Base-by-base conservation (phyloP, 2,329 filamentous ascomycete genomes). In the Alternaria rosae region DNA sequence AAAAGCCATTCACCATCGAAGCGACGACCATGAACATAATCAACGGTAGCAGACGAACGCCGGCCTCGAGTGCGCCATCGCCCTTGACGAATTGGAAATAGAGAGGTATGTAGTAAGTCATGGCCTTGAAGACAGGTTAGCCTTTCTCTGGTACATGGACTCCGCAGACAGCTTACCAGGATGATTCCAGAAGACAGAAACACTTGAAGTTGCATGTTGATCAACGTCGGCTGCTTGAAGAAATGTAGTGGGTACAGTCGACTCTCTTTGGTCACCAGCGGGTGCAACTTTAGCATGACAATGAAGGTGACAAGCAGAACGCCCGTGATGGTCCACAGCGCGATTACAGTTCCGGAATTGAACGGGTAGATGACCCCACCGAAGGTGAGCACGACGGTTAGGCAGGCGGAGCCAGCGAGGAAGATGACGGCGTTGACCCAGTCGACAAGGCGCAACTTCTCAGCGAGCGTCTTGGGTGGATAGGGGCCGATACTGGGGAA, bases 241-340 rank as follows among this genome's bases (percentile, higher is more conserved):
- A 87, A 81, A 8, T 86, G 78, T 0, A 80, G 68, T 0, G 86
- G 87, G 57, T 87, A 85, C 3, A 87, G 70, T 1, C 86, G 80
- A 4, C 78, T 66, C 6, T 78, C 73, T 0, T 68, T 65, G 0
- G 78, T 83, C 0, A 85, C 87, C 28, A 84, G 72, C 13, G 86
- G 64, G 21, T 70, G 61, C 55, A 75, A 81, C 20, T 52, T 38
- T 66, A 88, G 85, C 54, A 85, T 82, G 0, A 84, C 2, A 3
- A 65, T 67, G 59, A 86, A 85, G 6, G 74, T 59, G 35, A 84
- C 67, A 26, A 82, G 75, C 0, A 82, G 65, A 0, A 85, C 72
- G 0, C 77, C 82, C 75, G 73, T 84, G 85, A 3, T 82, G 70
- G 0, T 73, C 78, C 51, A 88, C 85, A 25, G 79, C 77, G 0